Conservation (phyloP, 768 basidiomycete species). For the Lactarius tabidus region DNA sequence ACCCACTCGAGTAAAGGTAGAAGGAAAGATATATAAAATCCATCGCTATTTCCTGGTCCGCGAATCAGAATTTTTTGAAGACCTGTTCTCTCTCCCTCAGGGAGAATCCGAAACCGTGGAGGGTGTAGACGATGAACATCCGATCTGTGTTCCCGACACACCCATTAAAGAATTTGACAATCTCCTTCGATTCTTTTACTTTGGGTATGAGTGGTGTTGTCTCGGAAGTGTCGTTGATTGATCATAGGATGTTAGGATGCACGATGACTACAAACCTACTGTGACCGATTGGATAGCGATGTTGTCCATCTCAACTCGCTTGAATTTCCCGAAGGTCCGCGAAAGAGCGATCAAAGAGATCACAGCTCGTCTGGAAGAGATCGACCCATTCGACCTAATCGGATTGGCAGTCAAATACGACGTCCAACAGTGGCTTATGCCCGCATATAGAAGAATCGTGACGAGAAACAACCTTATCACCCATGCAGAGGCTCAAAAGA, state of each 20-base stretch:
- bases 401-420: conserved; percentile 24
- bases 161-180: conserved; percentile 20
- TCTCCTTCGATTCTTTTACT: conserved; percentile 26
- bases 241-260: conserved; percentile 13
- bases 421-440: conserved; percentile 26
- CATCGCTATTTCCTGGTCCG: conserved; percentile 25
- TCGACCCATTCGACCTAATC: conserved; percentile 25
- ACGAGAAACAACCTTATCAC: background rate
- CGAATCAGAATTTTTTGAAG: conserved; percentile 25
- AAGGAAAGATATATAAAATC: conserved; percentile 24
- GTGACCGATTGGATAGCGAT: conserved; percentile 24
- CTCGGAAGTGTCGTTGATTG: background rate
- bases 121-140: conserved; percentile 25
- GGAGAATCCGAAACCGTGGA: conserved; percentile 20
- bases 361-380: conserved; percentile 1
- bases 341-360: conserved; percentile 23
- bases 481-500: conserved; percentile 4
- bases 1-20: conserved; percentile 17
- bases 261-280: conserved; percentile 6
- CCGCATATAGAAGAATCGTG: conserved; percentile 18
- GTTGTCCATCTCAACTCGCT: conserved; percentile 22
- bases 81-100: conserved; percentile 23
- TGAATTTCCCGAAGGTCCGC: conserved; percentile 19
- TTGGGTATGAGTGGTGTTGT: conserved; percentile 13
- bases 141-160: conserved; percentile 22